Evolutionary conservation across 257 asterid genomes (phyloP), one percentile per base, ranked within the genome.

Genomic region (Pogostemon cablin): DNA sequence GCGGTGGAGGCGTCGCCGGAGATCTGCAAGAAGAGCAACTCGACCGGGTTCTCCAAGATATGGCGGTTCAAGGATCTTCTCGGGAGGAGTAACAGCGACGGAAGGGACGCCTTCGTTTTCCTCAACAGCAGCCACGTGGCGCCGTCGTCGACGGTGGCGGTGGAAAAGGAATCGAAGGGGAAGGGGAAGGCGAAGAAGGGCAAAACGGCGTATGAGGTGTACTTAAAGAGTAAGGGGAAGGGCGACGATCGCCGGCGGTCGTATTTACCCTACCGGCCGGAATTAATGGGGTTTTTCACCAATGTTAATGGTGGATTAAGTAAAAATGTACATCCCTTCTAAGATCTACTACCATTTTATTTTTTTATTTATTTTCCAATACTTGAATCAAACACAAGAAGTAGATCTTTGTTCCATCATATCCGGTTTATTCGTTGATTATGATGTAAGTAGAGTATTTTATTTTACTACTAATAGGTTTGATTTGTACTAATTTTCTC

Each of bases 251-350:
- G 86, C 69, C 87, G 91, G 78, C 81, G 88, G 76, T 85, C 98
- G 58, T 88, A 91, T 65, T 70, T 91, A 70, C 99, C 96, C 20
- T 95, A 95, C 87, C 81, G 97, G 85, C 96, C 92, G 77, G 98
- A 88, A 76, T 67, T 95, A 2, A 86, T 91, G 86, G 99, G 99
- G 1, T 80, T 95, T 20, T 95, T 95, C 59, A 95, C 99, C 2
- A 95, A 84, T 67, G 87, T 84, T 12, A 86, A 75, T 57, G 93
- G 93, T 35, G 99, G 96, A 10, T 75, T 95, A 75, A 86, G 82
- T 38, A 88, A 85, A 78, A 89, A 88, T 68, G 91, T 95, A 1
- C 98, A 95, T 53, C 99, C 98, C 65, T 95, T 81, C 68, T 95
- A 54, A 76, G 25, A 20, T 25, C 32, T 25, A 25, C 32, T 1